phyloP scores from a whole-genome alignment of 2,329 filamentous ascomycete species.

The Cladosporium sp. region DNA sequence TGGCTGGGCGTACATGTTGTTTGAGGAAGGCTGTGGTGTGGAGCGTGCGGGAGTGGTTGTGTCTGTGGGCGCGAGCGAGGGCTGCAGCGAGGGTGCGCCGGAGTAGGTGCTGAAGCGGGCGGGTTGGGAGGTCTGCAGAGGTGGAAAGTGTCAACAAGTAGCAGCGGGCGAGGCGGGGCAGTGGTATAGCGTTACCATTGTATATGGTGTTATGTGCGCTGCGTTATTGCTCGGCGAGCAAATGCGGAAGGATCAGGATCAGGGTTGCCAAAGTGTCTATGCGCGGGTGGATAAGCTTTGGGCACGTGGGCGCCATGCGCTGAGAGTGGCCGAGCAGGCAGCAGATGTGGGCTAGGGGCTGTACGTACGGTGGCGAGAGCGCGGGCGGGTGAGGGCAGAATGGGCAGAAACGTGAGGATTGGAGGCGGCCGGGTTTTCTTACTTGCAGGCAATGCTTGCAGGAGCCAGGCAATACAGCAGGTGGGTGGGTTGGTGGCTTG shows the following conservation, averaged over 20 bases:
- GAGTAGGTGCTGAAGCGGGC: constrained; percentile 50
- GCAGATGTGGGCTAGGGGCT: not conserved
- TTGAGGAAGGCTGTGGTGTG: constrained; percentile 9
- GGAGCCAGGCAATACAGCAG: not conserved
- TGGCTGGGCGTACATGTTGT: constrained; percentile 25
- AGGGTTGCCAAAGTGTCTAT: constrained; percentile 3
- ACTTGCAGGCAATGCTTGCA: not conserved
- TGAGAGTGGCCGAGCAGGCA: not conserved
- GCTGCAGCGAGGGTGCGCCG: constrained; percentile 47
- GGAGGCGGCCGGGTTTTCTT: not conserved
- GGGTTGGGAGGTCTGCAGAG: not conserved
- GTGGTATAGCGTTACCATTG: constrained; percentile 5
- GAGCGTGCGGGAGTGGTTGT: constrained; percentile 26
- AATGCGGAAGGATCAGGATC: not conserved
- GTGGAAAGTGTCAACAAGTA: not conserved
- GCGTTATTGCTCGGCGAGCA: not conserved
- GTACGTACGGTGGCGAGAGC: constrained; percentile 2
- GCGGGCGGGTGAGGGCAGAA: not conserved
- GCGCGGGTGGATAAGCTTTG: constrained; percentile 2
- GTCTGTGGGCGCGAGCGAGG: constrained; percentile 45
- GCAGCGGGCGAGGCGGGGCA: not conserved
- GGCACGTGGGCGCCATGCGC: constrained; percentile 10
- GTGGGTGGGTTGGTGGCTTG: not conserved
- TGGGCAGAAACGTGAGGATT: not conserved
- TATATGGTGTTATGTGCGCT: not conserved